phyloP scores from a whole-genome alignment of 2,329 filamentous ascomycete genomes.

The Boeremia lycopersici region DNA sequence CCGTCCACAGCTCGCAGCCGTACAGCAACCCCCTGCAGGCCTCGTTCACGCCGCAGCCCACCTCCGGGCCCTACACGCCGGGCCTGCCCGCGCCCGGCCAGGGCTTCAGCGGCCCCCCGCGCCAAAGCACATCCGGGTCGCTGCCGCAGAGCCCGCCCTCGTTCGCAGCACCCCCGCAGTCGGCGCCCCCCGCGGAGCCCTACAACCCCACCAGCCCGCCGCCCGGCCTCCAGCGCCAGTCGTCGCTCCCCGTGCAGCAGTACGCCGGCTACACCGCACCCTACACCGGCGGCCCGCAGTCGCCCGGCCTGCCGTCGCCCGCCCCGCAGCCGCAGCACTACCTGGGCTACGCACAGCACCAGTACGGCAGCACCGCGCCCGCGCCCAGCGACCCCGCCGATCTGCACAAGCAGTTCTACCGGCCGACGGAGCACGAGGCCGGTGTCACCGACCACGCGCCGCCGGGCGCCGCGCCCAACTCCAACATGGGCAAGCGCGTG shows the following conservation, averaged over 20 bases:
- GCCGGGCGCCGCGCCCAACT: slow-evolving; percentile 37
- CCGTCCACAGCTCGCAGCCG: slow-evolving; percentile 47
- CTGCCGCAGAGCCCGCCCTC: slow-evolving; percentile 43
- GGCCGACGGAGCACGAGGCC: slow-evolving; percentile 68
- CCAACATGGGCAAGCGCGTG: slow-evolving; percentile 68
- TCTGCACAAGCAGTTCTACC: slow-evolving; percentile 72
- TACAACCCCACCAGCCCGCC: slow-evolving; percentile 30
- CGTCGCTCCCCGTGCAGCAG: slow-evolving; percentile 37
- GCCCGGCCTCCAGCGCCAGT: slow-evolving; percentile 37
- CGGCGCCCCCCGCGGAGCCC: slow-evolving; percentile 33
- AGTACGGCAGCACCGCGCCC: slow-evolving; percentile 47
- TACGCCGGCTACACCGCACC: slow-evolving; percentile 4
- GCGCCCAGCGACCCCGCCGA: slow-evolving; percentile 53
- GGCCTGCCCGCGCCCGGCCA: slow-evolving; percentile 48
- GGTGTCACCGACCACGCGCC: slow-evolving; percentile 29
- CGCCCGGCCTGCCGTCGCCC: slow-evolving; percentile 42
- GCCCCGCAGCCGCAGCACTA: slow-evolving; percentile 45
- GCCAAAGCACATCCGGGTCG: slow-evolving; percentile 42
- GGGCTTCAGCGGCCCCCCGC: slow-evolving; percentile 41
- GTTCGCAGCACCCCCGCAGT: slow-evolving; percentile 48
- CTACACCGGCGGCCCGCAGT: slow-evolving; percentile 1
- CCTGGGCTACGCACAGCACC: slow-evolving; percentile 64
- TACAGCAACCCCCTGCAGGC: slow-evolving; percentile 41
- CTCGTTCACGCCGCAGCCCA: slow-evolving; percentile 43
- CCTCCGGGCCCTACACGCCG: slow-evolving; percentile 49